Evolutionary conservation across 345 rosid species (phyloP).

Genomic region (Eucalyptus cloeziana): DNA sequence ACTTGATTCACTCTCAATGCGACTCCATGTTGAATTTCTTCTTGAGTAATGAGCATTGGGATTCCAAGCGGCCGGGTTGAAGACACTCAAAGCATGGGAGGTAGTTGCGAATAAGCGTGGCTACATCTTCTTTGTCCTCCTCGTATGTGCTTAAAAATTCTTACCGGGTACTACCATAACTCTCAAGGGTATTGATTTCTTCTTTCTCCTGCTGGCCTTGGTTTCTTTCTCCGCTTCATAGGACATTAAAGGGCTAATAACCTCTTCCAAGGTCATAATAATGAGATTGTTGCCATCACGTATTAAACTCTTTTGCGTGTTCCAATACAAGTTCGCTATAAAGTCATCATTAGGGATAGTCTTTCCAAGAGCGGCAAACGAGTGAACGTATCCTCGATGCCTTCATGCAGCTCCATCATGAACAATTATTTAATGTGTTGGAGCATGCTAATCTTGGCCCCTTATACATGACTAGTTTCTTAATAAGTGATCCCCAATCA

Average conservation of each 20-base stretch:
- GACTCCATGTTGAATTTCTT: neutral
- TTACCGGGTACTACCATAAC: neutral
- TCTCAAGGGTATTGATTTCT: neutral
- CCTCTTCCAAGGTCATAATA: neutral
- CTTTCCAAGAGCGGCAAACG: neutral
- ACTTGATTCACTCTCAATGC: neutral
- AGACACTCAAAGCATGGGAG: neutral
- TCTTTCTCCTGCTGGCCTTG: neutral
- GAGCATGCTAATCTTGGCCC: neutral
- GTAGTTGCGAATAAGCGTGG: neutral
- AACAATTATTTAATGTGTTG: neutral
- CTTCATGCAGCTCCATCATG: neutral
- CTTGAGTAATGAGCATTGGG: neutral
- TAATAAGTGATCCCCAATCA: neutral
- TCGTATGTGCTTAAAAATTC: neutral
- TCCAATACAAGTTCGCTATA: neutral
- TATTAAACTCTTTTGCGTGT: neutral
- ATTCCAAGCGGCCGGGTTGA: neutral
- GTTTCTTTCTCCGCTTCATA: neutral
- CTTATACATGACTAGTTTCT: neutral
- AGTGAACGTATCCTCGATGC: neutral
- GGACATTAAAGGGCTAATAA: neutral
- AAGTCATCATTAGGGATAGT: neutral
- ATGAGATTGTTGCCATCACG: neutral
- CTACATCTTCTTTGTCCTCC: neutral